phyloP scores from a whole-genome alignment of 768 basidiomycete genomes.

The Lactarius vividus region DNA sequence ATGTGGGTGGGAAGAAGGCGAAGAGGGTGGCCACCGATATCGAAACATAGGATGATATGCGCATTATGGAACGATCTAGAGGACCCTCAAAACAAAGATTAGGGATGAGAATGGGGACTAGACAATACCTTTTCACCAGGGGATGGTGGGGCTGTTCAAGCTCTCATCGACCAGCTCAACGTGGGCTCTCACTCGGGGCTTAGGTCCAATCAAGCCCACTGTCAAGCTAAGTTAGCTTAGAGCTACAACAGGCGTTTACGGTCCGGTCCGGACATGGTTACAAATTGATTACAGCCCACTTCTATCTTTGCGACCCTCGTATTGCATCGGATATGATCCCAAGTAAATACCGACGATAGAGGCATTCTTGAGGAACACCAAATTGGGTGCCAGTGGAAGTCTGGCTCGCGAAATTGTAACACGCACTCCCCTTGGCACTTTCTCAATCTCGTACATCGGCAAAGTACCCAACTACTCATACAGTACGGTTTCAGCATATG shows the following conservation, averaged over 20 bases:
- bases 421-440: slow-evolving; percentile 68
- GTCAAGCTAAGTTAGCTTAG: neutral
- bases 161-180: neutral
- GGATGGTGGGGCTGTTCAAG: neutral
- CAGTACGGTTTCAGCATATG: slow-evolving; percentile 86
- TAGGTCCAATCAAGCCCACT: too few species aligned
- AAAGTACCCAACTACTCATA: slow-evolving; percentile 88
- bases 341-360: slow-evolving; percentile 69
- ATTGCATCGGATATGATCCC: slow-evolving; percentile 1
- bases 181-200: too few species aligned
- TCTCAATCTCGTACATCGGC: slow-evolving; percentile 78
- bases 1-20: neutral
- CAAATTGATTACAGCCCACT: slow-evolving; percentile 48
- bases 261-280: neutral
- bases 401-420: neutral
- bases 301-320: too few species aligned
- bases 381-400: slow-evolving; percentile 35
- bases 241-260: neutral
- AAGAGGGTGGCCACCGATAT: neutral
- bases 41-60: neutral
- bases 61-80: neutral
- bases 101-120: neutral
- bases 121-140: neutral
- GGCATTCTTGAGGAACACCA: slow-evolving; percentile 80
- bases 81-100: neutral